Evolutionary conservation across 768 basidiomycete genomes (phyloP).

Genomic region (Butyriboletus loyo): DNA sequence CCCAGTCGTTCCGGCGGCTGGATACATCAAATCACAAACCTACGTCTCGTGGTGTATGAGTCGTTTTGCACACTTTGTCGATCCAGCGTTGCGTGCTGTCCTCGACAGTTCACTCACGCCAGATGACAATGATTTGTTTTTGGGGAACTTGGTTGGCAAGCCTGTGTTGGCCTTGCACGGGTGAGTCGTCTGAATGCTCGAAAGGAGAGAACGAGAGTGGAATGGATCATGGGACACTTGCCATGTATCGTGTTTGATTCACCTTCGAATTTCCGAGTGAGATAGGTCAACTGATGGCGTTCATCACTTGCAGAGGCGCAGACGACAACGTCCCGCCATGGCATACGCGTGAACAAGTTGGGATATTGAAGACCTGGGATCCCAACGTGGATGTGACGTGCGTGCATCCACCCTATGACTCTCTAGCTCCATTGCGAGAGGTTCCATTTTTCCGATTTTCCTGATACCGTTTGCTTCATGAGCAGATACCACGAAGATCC

Average conservation of each 20-base stretch:
- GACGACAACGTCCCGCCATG: conserved; percentile 89
- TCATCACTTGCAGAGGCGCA: conserved; percentile 46
- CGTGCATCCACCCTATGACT: conserved; percentile 14
- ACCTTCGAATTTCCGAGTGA: background rate
- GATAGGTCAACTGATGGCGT: background rate
- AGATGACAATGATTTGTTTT: conserved; percentile 85
- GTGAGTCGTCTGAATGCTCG: conserved; percentile 36
- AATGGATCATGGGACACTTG: background rate
- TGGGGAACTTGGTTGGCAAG: conserved; percentile 70
- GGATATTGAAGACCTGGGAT: conserved; percentile 57
- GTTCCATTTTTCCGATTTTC: background rate
- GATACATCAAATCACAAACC: conserved; percentile 82
- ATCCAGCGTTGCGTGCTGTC: conserved; percentile 69
- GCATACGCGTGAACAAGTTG: conserved; percentile 70
- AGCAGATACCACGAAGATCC: conserved; percentile 60
- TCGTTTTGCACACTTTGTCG: conserved; percentile 73
- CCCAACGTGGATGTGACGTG: conserved; percentile 52
- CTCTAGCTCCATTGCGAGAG: background rate
- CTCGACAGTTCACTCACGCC: conserved; percentile 72
- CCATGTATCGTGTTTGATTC: background rate
- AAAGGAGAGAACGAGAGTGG: background rate
- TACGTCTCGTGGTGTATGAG: conserved; percentile 76
- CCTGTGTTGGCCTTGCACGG: conserved; percentile 79
- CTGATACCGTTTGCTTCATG: background rate
- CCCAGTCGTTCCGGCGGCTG: conserved; percentile 73